phyloP scores from a whole-genome alignment of 2,329 filamentous ascomycete species.

The Fusarium sp. region DNA sequence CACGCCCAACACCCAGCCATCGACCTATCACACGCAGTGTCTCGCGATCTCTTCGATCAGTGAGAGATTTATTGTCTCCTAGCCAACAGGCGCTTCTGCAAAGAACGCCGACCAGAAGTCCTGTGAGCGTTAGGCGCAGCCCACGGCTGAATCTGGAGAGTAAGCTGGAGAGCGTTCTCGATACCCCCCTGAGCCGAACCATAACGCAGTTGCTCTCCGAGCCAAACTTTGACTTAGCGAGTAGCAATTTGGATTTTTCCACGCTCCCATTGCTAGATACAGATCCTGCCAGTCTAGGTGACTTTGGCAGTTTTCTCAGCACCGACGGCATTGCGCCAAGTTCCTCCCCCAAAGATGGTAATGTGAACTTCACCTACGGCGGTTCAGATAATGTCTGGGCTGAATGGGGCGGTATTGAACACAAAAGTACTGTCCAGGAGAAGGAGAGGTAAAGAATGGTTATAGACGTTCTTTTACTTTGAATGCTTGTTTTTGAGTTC shows the following conservation, averaged over 20 bases:
- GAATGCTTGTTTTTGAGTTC: slow-evolving; percentile 5
- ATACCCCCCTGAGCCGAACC: slow-evolving; percentile 69
- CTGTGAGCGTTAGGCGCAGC: slow-evolving; percentile 52
- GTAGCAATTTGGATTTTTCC: slow-evolving; percentile 56
- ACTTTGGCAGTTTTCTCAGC: slow-evolving; percentile 60
- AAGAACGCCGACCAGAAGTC: slow-evolving; percentile 58
- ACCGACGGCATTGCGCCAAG: slow-evolving; percentile 59
- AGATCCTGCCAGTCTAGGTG: slow-evolving; percentile 49
- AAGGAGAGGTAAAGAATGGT: slow-evolving; percentile 32
- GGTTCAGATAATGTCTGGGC: slow-evolving; percentile 43
- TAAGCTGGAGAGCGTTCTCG: slow-evolving; percentile 51
- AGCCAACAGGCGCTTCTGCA: slow-evolving; percentile 54
- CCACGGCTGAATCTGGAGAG: slow-evolving; percentile 53
- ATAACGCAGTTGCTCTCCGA: slow-evolving; percentile 72
- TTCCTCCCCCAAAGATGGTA: slow-evolving; percentile 53
- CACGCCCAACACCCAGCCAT: slow-evolving; percentile 68
- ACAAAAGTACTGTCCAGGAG: slow-evolving; percentile 17
- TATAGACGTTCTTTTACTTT: neutral
- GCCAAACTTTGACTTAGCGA: slow-evolving; percentile 55
- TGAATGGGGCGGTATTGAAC: slow-evolving; percentile 42
- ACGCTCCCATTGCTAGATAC: slow-evolving; percentile 52
- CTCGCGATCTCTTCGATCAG: slow-evolving; percentile 63
- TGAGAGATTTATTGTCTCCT: slow-evolving; percentile 56
- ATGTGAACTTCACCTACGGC: slow-evolving; percentile 45
- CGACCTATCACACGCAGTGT: slow-evolving; percentile 70